Percentiles rank a stretch among this genome's conserved stretches.
Conservation (phyloP, 371 early-diverging fungal species). For the Apophysomyces trapeziformis region DNA sequence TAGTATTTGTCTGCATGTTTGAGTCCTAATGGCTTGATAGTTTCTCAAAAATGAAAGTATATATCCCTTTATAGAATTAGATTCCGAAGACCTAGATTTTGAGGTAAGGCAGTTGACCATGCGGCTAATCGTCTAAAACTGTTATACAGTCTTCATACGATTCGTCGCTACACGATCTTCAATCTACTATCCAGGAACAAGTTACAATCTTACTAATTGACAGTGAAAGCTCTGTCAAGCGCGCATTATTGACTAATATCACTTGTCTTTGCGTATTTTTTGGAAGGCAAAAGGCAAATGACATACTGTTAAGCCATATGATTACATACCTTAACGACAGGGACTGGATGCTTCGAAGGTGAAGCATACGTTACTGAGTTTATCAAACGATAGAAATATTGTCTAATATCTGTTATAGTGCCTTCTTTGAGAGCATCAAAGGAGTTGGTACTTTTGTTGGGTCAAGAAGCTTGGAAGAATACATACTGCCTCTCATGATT, state of each 20-base stretch:
- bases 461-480: slow-evolving; percentile 83
- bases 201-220: slow-evolving; percentile 73
- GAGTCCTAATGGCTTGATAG: slow-evolving; percentile 23
- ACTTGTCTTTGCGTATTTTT: slow-evolving; percentile 84
- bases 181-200: slow-evolving; percentile 76
- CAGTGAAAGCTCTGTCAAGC: slow-evolving; percentile 70
- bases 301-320: slow-evolving; percentile 87
- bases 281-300: slow-evolving; percentile 83
- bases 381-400: background rate
- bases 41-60: slow-evolving; percentile 63
- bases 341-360: slow-evolving; percentile 91
- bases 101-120: slow-evolving; percentile 39
- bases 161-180: slow-evolving; percentile 71
- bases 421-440: slow-evolving; percentile 90
- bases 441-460: slow-evolving; percentile 91
- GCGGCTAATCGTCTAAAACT: background rate
- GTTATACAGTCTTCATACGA: slow-evolving; percentile 71
- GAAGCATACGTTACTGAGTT: slow-evolving; percentile 7
- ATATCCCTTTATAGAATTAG: slow-evolving; percentile 57
- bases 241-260: slow-evolving; percentile 78
- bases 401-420: slow-evolving; percentile 43
- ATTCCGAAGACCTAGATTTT: slow-evolving; percentile 60
- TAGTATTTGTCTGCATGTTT: background rate
- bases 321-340: slow-evolving; percentile 94
- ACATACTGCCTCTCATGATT: slow-evolving; percentile 92